Evolutionary conservation across 331 rosid genomes (phyloP).

Genomic region (Rhamnella rubrinervis): DNA sequence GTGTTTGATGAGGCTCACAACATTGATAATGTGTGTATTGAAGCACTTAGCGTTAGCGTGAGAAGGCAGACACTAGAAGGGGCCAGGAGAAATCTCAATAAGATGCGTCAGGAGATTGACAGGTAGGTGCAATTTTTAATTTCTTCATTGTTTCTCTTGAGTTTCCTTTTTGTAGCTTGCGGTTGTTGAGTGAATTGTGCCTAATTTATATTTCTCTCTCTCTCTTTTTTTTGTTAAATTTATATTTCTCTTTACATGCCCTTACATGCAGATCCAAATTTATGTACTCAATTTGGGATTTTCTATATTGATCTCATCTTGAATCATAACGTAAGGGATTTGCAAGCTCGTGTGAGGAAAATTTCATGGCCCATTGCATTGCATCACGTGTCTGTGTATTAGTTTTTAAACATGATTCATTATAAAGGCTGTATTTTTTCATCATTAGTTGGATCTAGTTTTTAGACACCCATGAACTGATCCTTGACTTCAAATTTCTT

Average conservation of each 20-base stretch:
- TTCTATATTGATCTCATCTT: too few species aligned
- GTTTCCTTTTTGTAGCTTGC: background rate
- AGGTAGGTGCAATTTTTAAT: conserved; percentile 49
- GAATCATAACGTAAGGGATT: too few species aligned
- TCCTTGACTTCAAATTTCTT: conserved; percentile 39
- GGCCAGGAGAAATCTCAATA: conserved; percentile 75
- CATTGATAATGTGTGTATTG: conserved; percentile 90
- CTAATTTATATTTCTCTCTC: background rate
- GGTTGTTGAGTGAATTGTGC: background rate
- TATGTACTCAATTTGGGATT: background rate
- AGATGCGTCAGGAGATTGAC: conserved; percentile 83
- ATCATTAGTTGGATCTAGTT: conserved; percentile 2
- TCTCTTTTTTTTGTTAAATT: too few species aligned
- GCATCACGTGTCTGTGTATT: background rate
- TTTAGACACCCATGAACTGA: conserved; percentile 11
- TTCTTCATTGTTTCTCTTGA: background rate
- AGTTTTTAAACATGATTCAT: background rate
- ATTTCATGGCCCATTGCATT: background rate
- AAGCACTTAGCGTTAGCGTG: conserved; percentile 95
- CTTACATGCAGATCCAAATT: background rate
- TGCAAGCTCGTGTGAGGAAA: too few species aligned
- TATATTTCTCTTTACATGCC: background rate
- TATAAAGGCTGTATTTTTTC: background rate
- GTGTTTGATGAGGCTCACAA: conserved; percentile 96
- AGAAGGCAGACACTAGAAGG: conserved; percentile 96